These are phyloP conservation scores for Astrephomene gubernaculifera DNA, from an alignment of 139 green algal genomes.

Conservation along the genomic window DNA sequence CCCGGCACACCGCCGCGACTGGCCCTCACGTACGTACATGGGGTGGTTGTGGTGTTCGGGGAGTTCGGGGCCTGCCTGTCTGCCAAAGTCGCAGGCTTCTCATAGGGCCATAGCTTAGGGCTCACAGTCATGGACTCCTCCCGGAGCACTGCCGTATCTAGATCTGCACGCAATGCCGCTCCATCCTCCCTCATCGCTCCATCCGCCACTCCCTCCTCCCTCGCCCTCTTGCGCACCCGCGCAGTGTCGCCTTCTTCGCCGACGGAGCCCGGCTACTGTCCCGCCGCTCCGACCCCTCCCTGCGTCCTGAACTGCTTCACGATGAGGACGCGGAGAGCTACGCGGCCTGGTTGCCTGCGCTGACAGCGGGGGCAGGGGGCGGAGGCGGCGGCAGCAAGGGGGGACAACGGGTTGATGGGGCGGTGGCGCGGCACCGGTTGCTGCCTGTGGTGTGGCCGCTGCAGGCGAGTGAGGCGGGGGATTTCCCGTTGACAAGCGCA, in stretches of 20 bases:
- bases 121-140: too few species aligned
- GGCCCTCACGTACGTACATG: conserved; percentile 36
- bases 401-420: too few species aligned
- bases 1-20: conserved; percentile 49
- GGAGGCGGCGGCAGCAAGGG: too few species aligned
- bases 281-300: conserved; percentile 31
- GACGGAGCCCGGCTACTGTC: conserved; percentile 67
- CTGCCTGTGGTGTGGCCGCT: conserved; percentile 44
- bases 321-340: conserved; percentile 68
- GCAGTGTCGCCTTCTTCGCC: conserved; percentile 64
- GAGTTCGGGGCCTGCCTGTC: too few species aligned
- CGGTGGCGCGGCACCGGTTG: conserved; percentile 25
- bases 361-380: conserved; percentile 34
- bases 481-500: conserved; percentile 39
- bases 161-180: too few species aligned
- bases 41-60: too few species aligned
- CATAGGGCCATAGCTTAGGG: too few species aligned
- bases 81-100: too few species aligned
- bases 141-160: too few species aligned
- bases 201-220: not conserved
- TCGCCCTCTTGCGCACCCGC: not conserved
- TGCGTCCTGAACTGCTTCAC: conserved; percentile 53
- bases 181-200: not conserved
- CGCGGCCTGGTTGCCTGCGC: conserved; percentile 41
- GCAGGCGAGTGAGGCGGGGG: conserved; percentile 16